A percentile compares a stretch with the other conserved stretches of the same genome.
These are phyloP conservation scores for Cydonia oblonga DNA, from an alignment of 331 rosid species.

Conservation along the genomic window DNA sequence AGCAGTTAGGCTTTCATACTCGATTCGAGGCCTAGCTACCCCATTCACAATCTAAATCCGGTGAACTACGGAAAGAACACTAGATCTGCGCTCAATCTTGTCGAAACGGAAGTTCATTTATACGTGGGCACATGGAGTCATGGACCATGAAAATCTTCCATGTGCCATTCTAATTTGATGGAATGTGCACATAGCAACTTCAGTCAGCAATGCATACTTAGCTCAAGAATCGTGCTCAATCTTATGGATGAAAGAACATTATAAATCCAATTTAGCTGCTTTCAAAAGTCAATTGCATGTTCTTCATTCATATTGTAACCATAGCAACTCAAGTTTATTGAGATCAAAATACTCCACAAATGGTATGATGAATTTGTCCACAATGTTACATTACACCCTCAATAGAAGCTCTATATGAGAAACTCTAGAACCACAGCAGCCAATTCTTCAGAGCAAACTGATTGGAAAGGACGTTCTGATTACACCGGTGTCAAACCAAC, in stretches of 20 bases:
- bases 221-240: background rate
- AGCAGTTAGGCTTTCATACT: no score
- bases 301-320: background rate
- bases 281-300: background rate
- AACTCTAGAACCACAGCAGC: slow-evolving; percentile 6
- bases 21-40: no score
- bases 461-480: slow-evolving; percentile 7
- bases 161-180: background rate
- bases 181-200: background rate
- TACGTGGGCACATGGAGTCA: no score
- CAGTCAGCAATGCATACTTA: no score
- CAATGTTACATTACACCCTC: slow-evolving; percentile 13
- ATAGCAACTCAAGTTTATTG: background rate
- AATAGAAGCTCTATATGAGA: slow-evolving; percentile 7
- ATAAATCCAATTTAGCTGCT: background rate
- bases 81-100: background rate
- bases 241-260: background rate
- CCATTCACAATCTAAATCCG: background rate
- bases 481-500: slow-evolving; percentile 69
- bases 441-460: slow-evolving; percentile 1
- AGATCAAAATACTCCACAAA: background rate
- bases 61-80: background rate
- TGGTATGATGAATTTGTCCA: background rate
- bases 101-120: background rate
- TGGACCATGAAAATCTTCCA: background rate